Conservation (phyloP, 176 grass and related monocot species). For the Microstegium vimineum region DNA sequence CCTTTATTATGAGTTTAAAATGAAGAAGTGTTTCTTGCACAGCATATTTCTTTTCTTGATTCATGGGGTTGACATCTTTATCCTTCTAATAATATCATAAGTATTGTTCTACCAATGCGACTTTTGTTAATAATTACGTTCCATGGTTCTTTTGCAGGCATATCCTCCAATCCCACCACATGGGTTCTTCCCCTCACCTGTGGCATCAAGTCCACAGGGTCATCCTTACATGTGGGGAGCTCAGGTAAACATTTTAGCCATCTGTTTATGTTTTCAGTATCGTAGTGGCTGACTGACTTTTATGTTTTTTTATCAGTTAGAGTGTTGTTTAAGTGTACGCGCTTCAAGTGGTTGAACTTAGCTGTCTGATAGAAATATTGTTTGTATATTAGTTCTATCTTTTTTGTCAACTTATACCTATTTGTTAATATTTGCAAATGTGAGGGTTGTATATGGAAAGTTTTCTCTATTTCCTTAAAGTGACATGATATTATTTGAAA, state of each 20-base stretch:
- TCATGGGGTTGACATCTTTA: background rate
- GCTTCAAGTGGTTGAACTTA: background rate
- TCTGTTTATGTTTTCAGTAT: background rate
- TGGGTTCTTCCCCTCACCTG: conserved; percentile 73
- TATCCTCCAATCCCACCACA: conserved; percentile 89
- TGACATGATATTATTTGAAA: background rate
- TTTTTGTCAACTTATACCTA: background rate
- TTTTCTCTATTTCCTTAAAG: background rate
- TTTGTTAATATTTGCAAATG: background rate
- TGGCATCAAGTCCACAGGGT: conserved; percentile 71
- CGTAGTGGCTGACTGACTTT: background rate
- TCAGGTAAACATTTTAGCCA: conserved; percentile 49
- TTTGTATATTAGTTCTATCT: background rate
- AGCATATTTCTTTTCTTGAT: background rate
- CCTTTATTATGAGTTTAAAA: background rate
- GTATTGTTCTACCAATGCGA: background rate
- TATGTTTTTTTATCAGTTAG: background rate
- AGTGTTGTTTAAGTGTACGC: background rate
- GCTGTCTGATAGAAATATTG: background rate
- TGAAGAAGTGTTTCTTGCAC: background rate
- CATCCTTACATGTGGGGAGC: conserved; percentile 98
- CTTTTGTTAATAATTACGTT: conserved; percentile 18
- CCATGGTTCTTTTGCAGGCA: conserved; percentile 37
- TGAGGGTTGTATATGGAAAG: background rate
- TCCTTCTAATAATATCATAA: background rate